phyloP scores from a whole-genome alignment of 148 eudicot genomes.

The Vaccinium corymbosum region DNA sequence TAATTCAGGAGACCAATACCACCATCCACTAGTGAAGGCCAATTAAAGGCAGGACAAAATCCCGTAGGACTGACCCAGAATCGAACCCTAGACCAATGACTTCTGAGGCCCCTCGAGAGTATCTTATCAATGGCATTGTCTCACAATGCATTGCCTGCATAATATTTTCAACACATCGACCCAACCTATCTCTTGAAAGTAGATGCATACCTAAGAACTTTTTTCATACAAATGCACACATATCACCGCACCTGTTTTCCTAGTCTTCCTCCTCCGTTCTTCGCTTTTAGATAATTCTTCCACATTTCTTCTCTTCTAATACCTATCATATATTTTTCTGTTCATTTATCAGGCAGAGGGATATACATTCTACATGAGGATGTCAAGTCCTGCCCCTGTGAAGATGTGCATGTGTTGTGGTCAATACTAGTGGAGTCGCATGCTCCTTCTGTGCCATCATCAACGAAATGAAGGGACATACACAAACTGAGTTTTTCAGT shows the following conservation, averaged over 20 bases:
- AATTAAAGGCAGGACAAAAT: neutral
- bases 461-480: slow-evolving; percentile 33
- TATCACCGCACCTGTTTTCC: neutral
- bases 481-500: slow-evolving; percentile 10
- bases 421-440: slow-evolving; percentile 76
- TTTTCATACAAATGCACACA: neutral
- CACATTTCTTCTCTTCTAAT: neutral
- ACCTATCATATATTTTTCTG: neutral
- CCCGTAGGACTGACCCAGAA: neutral
- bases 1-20: neutral
- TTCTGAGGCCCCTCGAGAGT: neutral
- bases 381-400: slow-evolving; percentile 77
- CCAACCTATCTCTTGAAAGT: neutral
- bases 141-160: neutral
- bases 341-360: slow-evolving; percentile 53
- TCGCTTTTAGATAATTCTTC: neutral
- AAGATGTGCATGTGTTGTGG: slow-evolving; percentile 88
- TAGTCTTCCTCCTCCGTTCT: neutral
- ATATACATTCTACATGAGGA: slow-evolving; percentile 82
- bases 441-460: slow-evolving; percentile 38
- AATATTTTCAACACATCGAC: neutral
- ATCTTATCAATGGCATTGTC: neutral
- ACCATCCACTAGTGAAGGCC: neutral
- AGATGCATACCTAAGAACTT: neutral
- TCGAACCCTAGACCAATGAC: neutral